A percentile compares a stretch with the other conserved stretches of the same genome.
These are phyloP conservation scores for Leccinum pseudoinsigne DNA, from an alignment of 1,284 basidiomycete species.

Conservation along the genomic window DNA sequence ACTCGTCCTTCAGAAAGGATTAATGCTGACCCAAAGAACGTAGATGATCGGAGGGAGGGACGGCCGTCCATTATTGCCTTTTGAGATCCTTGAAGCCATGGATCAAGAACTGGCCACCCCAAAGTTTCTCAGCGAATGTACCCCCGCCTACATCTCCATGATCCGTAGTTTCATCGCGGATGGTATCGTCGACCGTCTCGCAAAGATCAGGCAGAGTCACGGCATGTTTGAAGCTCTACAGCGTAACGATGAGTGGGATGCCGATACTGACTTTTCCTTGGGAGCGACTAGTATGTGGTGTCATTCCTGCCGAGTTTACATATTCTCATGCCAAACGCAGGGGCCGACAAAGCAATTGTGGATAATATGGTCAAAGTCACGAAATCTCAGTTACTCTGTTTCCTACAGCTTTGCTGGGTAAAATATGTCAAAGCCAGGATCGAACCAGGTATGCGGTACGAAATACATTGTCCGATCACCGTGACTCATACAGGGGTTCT, in stretches of 20 bases:
- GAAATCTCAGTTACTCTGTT: constrained; percentile 72
- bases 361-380: constrained; percentile 94
- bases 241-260: constrained; percentile 76
- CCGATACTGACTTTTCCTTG: constrained; percentile 74
- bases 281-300: constrained; percentile 62
- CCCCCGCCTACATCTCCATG: constrained; percentile 74
- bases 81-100: constrained; percentile 80
- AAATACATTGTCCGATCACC: neutral
- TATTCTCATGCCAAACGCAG: constrained; percentile 35
- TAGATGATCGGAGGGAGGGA: constrained; percentile 64
- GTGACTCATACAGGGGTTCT: constrained; percentile 7
- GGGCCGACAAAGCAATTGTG: constrained; percentile 67
- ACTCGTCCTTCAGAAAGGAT: neutral
- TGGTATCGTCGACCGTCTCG: constrained; percentile 70
- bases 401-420: constrained; percentile 87
- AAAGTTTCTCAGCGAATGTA: constrained; percentile 71
- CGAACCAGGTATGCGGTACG: constrained; percentile 68
- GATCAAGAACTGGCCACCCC: constrained; percentile 61
- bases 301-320: constrained; percentile 4
- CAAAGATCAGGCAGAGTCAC: constrained; percentile 67
- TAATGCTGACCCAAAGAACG: neutral
- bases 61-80: constrained; percentile 78
- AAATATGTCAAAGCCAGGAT: constrained; percentile 95
- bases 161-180: constrained; percentile 77
- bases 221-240: constrained; percentile 88